Conservation (phyloP, 352 stramenopile species). For the Phytophthora nicotianae region DNA sequence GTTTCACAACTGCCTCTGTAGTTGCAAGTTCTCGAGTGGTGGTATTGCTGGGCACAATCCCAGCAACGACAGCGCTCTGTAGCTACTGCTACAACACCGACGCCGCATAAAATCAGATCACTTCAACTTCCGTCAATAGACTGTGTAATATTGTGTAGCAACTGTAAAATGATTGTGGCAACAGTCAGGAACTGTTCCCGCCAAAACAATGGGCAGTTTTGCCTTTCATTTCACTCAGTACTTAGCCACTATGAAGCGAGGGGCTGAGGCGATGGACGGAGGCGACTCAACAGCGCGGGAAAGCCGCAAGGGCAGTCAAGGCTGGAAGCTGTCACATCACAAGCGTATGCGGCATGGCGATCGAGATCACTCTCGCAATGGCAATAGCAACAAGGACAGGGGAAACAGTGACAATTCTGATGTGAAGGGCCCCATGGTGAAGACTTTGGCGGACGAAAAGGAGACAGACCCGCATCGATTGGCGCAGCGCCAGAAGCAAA, state of each 20-base stretch:
- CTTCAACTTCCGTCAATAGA: no score
- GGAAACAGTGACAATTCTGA: background rate
- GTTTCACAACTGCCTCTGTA: no score
- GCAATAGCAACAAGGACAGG: background rate
- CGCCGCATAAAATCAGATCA: background rate
- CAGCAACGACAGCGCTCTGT: no score
- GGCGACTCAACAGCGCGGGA: background rate
- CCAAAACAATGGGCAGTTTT: slow-evolving; percentile 31
- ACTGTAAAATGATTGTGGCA: background rate
- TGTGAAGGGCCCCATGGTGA: slow-evolving; percentile 34
- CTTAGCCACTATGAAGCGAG: slow-evolving; percentile 24
- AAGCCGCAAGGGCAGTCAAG: slow-evolving; percentile 1
- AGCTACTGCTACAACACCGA: no score
- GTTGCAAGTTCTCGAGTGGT: no score
- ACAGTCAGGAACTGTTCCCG: slow-evolving; percentile 16
- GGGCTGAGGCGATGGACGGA: slow-evolving; percentile 20
- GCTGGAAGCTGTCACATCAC: slow-evolving; percentile 2
- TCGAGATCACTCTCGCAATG: background rate
- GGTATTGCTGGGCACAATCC: no score
- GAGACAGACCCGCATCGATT: slow-evolving; percentile 84
- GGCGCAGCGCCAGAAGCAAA: slow-evolving; percentile 92
- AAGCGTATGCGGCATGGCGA: slow-evolving; percentile 30
- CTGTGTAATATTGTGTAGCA: slow-evolving; percentile 7
- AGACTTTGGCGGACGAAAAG: slow-evolving; percentile 59
- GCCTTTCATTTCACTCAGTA: slow-evolving; percentile 1